Evolutionary conservation across 805 yeast genomes (phyloP).

Genomic region (Yueomyces sp.): DNA sequence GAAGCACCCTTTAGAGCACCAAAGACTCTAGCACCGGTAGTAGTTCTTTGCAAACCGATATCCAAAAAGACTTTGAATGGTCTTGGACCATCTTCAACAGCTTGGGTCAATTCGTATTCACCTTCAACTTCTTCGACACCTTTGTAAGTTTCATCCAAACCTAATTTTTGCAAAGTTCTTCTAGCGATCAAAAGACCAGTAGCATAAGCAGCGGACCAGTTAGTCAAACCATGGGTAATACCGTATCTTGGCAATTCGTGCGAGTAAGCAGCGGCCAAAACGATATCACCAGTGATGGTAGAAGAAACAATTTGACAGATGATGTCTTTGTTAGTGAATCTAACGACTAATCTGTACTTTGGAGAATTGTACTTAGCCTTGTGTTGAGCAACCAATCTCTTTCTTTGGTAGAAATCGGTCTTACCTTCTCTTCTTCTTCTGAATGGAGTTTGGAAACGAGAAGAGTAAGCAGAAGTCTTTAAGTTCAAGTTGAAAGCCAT

Average conservation of each 20-base stretch:
- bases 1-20: conserved; percentile 99
- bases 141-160: conserved; percentile 92
- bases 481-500: conserved; percentile 33
- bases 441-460: conserved; percentile 99
- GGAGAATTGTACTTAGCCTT: conserved; percentile 99
- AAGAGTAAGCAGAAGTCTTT: conserved; percentile 91
- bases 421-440: conserved; percentile 99
- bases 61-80: conserved; percentile 99
- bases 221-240: conserved; percentile 95
- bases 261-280: conserved; percentile 94
- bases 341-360: conserved; percentile 98
- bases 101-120: conserved; percentile 97
- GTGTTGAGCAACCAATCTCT: conserved; percentile 99
- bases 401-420: conserved; percentile 99
- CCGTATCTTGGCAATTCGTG: conserved; percentile 98
- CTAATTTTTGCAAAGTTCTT: conserved; percentile 95
- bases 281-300: conserved; percentile 93
- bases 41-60: conserved; percentile 99
- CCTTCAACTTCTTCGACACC: conserved; percentile 99
- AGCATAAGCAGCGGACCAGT: conserved; percentile 99
- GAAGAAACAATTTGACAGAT: conserved; percentile 95
- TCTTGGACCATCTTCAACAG: conserved; percentile 98
- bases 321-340: conserved; percentile 99
- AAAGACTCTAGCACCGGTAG: conserved; percentile 99
- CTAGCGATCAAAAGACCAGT: conserved; percentile 97